Evolutionary conservation across 768 basidiomycete genomes (phyloP).

Genomic region (Cystofilobasidium ferigula): DNA sequence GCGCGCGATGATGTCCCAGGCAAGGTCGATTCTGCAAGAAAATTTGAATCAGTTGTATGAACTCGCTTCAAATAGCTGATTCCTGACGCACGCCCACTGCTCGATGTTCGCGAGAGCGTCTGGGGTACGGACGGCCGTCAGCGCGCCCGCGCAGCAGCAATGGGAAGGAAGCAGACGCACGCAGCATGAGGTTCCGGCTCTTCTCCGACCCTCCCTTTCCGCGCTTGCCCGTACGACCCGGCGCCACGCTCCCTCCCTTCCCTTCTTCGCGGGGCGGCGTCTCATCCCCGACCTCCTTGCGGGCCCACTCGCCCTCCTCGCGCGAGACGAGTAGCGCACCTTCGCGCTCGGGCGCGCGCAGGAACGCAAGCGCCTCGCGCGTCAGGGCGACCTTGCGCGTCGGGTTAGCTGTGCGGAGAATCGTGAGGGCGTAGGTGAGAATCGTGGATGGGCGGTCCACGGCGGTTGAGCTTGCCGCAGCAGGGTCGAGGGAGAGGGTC

Average conservation of each 20-base stretch:
- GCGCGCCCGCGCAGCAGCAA: background rate
- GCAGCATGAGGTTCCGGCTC: conserved; percentile 62
- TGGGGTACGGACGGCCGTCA: background rate
- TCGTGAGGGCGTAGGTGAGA: conserved; percentile 19
- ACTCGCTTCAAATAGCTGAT: no score
- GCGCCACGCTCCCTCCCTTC: background rate
- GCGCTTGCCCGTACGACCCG: conserved; percentile 29
- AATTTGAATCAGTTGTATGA: background rate
- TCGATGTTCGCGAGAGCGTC: conserved; percentile 68
- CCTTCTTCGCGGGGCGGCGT: conserved; percentile 22
- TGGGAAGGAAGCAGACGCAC: conserved; percentile 23
- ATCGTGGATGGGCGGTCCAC: conserved; percentile 13
- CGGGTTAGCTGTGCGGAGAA: conserved; percentile 18
- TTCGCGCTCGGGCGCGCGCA: background rate
- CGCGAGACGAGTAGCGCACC: background rate
- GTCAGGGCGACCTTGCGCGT: conserved; percentile 19
- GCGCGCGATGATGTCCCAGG: conserved; percentile 76
- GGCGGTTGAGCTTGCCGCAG: no score
- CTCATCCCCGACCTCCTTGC: conserved; percentile 2
- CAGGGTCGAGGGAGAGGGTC: background rate
- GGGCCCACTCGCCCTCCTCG: conserved; percentile 18
- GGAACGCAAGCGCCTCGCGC: conserved; percentile 17
- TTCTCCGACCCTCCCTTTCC: conserved; percentile 44
- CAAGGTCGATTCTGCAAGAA: conserved; percentile 49
- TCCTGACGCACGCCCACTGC: conserved; percentile 64